These are phyloP conservation scores for Ustilago trichophora DNA, from an alignment of 1,284 basidiomycete genomes.

Conservation along the genomic window DNA sequence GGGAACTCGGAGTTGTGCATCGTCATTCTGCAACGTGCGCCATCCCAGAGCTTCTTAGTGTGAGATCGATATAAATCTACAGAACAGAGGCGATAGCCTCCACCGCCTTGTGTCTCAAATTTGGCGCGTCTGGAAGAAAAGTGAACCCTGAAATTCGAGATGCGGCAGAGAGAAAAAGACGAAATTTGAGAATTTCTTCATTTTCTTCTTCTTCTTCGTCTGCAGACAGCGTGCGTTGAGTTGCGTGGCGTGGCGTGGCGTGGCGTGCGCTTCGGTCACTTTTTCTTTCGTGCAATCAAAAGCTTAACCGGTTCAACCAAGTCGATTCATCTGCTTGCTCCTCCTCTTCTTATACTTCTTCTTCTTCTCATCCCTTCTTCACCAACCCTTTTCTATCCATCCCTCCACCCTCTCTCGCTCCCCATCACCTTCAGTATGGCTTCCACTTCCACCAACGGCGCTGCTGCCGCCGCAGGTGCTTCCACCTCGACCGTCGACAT, in stretches of 20 bases:
- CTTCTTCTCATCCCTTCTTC: not conserved
- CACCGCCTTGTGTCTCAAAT: not conserved
- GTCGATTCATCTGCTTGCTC: not conserved
- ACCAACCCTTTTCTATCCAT: too few relatives aligned
- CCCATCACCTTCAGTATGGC: slow-evolving; percentile 34
- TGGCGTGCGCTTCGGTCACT: not conserved
- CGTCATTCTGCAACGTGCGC: slow-evolving; percentile 10
- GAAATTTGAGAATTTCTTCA: slow-evolving; percentile 5
- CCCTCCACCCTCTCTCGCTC: too few relatives aligned
- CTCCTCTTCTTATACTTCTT: not conserved
- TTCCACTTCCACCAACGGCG: slow-evolving; percentile 46
- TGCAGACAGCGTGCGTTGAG: too few relatives aligned
- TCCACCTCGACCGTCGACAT: slow-evolving; percentile 48
- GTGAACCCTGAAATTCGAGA: too few relatives aligned
- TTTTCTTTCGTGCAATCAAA: too few relatives aligned
- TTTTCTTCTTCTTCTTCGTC: not conserved
- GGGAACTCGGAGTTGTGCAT: too few relatives aligned
- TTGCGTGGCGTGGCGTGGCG: slow-evolving; percentile 9
- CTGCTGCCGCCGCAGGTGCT: too few relatives aligned
- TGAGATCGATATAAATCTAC: slow-evolving; percentile 5
- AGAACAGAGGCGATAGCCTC: not conserved
- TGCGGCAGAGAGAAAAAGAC: too few relatives aligned
- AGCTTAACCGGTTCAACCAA: too few relatives aligned
- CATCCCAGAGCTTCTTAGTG: too few relatives aligned
- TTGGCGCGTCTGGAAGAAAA: too few relatives aligned